Evolutionary conservation across 2,329 filamentous ascomycete species (phyloP), one percentile per base, ranked within the genome.

Genomic region (Ophiostoma ips): DNA sequence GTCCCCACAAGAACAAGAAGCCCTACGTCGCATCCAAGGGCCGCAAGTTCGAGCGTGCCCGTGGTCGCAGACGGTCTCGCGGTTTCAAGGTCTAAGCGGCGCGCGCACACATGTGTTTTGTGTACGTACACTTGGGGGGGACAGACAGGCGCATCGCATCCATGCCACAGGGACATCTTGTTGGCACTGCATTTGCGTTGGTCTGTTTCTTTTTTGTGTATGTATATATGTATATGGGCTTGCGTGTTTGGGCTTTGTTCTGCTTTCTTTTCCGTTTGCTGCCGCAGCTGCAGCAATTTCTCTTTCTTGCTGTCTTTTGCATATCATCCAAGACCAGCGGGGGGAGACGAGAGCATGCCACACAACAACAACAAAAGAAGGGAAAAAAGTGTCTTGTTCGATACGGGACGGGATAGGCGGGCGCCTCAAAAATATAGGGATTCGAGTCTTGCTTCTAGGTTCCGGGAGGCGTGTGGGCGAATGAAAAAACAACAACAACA

Each of bases 1-100:
- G 92, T 61, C 92, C 92, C 60, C 92, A 98, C 82, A 89, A 82
- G 72, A 77, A 94, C 84, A 98, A 96, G 90, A 96, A 95, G 81
- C 90, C 90, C 62, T 86, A 94, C 64, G 80, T 98, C 66, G 80
- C 87, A 73, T 94, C 87, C 79, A 98, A 98, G 86, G 94, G 94
- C 67, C 85, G 92, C 75, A 98, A 98, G 81, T 98, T 98, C 79
- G 94, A 98, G 84, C 81, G 82, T 66, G 92, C 89, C 66, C 89
- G 92, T 92, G 94, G 92, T 73, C 89, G 92, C 75, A 94, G 92
- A 84, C 79, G 88, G 71, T 96, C 89, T 65, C 82, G 86, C 67
- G 92, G 94, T 81, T 98, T 98, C 89, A 98, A 98, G 88, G 92
- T 98, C 70, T 98, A 95, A 87, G 24, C 24, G 24, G 24, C 24